Percentiles rank a stretch among this genome's conserved stretches.
These are phyloP conservation scores for Dendrothele bispora DNA, from an alignment of 768 basidiomycete species.

Conservation along the genomic window DNA sequence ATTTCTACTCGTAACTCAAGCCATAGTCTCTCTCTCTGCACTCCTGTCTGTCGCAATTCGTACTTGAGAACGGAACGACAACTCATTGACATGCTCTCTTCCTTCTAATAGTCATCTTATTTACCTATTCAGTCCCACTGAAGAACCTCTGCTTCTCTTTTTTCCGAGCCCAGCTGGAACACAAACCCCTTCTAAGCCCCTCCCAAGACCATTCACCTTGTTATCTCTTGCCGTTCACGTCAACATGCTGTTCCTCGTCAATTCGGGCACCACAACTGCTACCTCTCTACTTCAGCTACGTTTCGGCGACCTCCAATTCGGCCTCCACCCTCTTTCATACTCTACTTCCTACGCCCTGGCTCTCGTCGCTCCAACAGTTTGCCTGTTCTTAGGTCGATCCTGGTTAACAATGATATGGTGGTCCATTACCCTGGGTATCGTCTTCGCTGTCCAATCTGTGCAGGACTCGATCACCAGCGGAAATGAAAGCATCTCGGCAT, in stretches of 20 bases:
- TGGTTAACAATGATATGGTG: constrained; percentile 62
- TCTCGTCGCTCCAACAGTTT: constrained; percentile 48
- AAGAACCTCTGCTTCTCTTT: constrained; percentile 42
- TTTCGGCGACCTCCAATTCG: constrained; percentile 28
- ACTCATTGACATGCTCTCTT: neutral
- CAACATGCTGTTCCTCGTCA: constrained; percentile 45
- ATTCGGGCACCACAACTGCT: constrained; percentile 36
- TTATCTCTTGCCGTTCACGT: constrained; percentile 51
- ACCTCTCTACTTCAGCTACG: constrained; percentile 19
- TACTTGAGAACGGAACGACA: neutral
- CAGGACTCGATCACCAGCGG: constrained; percentile 44
- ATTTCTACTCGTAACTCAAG: constrained; percentile 38
- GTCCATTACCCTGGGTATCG: constrained; percentile 41
- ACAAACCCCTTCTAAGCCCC: constrained; percentile 36
- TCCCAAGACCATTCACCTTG: constrained; percentile 44
- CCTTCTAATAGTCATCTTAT: constrained; percentile 43
- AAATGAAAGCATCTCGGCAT: constrained; percentile 44
- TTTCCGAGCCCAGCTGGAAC: constrained; percentile 30
- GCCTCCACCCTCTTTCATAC: constrained; percentile 31
- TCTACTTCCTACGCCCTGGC: constrained; percentile 37
- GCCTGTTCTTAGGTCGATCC: constrained; percentile 43
- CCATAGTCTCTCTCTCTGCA: constrained; percentile 43
- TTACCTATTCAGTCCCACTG: constrained; percentile 41
- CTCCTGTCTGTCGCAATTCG: constrained; percentile 38
- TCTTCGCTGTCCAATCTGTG: constrained; percentile 45